A percentile compares a stretch with the other conserved stretches of the same genome.
phyloP scores from a whole-genome alignment of 257 asterid species.

The Solanum sitiens region DNA sequence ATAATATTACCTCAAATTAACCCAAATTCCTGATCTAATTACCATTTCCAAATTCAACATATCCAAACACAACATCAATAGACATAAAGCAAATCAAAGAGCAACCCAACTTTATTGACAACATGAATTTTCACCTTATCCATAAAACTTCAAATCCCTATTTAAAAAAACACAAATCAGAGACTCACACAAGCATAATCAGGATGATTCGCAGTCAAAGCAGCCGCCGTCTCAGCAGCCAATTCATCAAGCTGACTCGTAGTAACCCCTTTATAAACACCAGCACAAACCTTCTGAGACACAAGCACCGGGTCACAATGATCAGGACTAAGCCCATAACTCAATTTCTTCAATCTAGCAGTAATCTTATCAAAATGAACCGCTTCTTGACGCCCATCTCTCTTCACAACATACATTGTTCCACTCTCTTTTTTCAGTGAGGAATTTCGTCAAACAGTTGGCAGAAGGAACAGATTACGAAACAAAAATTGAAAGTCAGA shows the following conservation, averaged over 20 bases:
- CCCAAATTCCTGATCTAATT: not conserved
- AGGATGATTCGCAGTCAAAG: constrained; percentile 90
- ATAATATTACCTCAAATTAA: not conserved
- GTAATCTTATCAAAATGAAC: constrained; percentile 97
- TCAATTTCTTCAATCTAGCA: constrained; percentile 77
- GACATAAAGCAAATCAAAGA: not conserved
- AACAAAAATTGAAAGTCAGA: not conserved
- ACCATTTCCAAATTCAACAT: not conserved
- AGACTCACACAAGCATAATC: constrained; percentile 88
- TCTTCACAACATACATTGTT: constrained; percentile 82
- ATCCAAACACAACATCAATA: not conserved
- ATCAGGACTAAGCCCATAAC: constrained; percentile 83
- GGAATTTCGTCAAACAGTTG: constrained; percentile 18
- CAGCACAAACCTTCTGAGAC: constrained; percentile 88
- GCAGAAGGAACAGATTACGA: not conserved
- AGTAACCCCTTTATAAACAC: constrained; percentile 88
- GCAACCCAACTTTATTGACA: not conserved
- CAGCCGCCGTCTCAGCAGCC: constrained; percentile 98
- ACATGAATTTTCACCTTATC: not conserved
- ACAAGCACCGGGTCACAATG: constrained; percentile 91
- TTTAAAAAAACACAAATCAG: not conserved
- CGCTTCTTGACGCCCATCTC: constrained; percentile 89
- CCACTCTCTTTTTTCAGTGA: not conserved
- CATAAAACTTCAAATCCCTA: not conserved
- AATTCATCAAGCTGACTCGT: constrained; percentile 93